Conservation (phyloP, 2,329 filamentous ascomycete genomes). For the Aspergillus persii region DNA sequence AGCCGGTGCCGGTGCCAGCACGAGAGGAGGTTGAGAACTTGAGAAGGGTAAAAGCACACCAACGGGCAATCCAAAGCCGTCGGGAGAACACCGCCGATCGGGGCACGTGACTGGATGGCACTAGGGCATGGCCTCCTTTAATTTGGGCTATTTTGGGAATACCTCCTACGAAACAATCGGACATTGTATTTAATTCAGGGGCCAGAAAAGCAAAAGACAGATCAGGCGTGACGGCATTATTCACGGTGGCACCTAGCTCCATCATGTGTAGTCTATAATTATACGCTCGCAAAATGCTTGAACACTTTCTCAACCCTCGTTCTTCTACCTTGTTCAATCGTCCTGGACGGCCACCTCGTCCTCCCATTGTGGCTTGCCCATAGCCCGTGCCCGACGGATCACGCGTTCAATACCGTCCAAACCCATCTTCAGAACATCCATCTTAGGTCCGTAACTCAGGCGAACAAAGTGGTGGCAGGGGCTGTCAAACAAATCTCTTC, state of each 20-base stretch:
- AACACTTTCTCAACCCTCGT: not conserved
- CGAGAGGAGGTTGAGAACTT: not conserved
- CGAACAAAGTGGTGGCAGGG: constrained; percentile 92
- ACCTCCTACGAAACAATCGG: not conserved
- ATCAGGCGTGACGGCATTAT: not conserved
- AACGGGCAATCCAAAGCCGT: not conserved
- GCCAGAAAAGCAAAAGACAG: not conserved
- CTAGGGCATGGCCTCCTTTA: not conserved
- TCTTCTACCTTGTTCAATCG: constrained; percentile 17
- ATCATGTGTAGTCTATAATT: not conserved
- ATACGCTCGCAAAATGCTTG: not conserved
- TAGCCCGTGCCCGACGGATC: constrained; percentile 51
- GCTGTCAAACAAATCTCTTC: constrained; percentile 87
- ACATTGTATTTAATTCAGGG: not conserved
- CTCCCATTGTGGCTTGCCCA: constrained; percentile 28
- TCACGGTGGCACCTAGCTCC: not conserved
- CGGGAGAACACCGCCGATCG: not conserved
- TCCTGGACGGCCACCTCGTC: constrained; percentile 40
- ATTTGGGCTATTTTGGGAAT: not conserved
- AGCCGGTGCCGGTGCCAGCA: constrained; percentile 1
- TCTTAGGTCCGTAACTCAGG: constrained; percentile 77
- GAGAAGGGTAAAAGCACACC: not conserved
- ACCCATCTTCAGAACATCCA: constrained; percentile 74
- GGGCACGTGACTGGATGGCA: not conserved
- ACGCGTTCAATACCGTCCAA: constrained; percentile 83